Evolutionary conservation across 768 basidiomycete genomes (phyloP).

Genomic region (Hygrophoropsis aurantiaca): DNA sequence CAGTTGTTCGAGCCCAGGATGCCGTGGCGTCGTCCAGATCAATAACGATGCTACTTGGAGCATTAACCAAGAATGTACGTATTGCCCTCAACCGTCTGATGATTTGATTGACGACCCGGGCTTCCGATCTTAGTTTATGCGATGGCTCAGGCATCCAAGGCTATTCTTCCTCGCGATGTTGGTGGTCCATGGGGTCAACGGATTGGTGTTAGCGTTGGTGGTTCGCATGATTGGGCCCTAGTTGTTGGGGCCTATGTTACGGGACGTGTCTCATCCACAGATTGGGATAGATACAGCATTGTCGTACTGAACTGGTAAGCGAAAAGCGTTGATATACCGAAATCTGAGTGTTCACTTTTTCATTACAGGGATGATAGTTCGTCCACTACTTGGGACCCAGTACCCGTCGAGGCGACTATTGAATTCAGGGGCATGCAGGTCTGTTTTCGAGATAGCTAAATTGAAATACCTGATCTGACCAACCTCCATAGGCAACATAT

Average conservation of each 20-base stretch:
- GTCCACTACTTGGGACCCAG: conserved; percentile 53
- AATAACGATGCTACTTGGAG: conserved; percentile 62
- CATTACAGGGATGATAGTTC: conserved; percentile 45
- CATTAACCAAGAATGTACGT: conserved; percentile 72
- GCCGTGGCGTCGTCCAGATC: conserved; percentile 65
- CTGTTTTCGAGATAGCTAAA: conserved; percentile 13
- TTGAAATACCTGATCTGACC: not conserved
- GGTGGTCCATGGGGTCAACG: conserved; percentile 71
- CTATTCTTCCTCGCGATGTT: conserved; percentile 64
- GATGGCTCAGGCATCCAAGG: conserved; percentile 76
- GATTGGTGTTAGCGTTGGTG: conserved; percentile 62
- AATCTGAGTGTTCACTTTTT: not conserved
- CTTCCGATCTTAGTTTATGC: conserved; percentile 71
- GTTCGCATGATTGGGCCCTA: conserved; percentile 55
- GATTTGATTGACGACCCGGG: too few species aligned
- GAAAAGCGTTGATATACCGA: not conserved
- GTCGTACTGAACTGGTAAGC: conserved; percentile 71
- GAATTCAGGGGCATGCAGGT: conserved; percentile 64
- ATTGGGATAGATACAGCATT: conserved; percentile 66
- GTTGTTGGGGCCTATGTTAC: conserved; percentile 70
- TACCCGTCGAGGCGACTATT: conserved; percentile 56
- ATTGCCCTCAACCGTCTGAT: too few species aligned
- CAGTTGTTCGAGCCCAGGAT: conserved; percentile 62
- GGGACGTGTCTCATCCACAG: conserved; percentile 46
- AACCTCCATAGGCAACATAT: conserved; percentile 50